phyloP scores from a whole-genome alignment of 2,329 filamentous ascomycete species.

The Chaetomiaceae sp. region DNA sequence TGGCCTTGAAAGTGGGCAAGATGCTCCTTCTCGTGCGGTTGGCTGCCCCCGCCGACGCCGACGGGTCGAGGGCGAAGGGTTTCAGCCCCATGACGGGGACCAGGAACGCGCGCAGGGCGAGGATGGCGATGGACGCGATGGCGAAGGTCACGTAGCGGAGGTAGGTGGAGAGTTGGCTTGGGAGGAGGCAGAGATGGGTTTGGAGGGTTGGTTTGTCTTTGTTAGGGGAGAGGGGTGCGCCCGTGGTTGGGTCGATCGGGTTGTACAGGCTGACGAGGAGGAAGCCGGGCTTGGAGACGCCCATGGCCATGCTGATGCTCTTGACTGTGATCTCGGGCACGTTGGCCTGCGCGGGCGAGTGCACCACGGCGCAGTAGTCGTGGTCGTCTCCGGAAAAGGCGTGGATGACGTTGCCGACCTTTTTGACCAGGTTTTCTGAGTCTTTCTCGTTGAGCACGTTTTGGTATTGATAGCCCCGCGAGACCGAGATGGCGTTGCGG shows the following conservation, averaged over 20 bases:
- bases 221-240: conserved; percentile 42
- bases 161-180: conserved; percentile 81
- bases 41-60: background rate
- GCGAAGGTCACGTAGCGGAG: conserved; percentile 68
- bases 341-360: conserved; percentile 62
- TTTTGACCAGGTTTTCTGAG: conserved; percentile 69
- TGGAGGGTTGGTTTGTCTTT: conserved; percentile 61
- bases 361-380: conserved; percentile 90
- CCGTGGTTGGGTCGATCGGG: conserved; percentile 61
- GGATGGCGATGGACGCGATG: conserved; percentile 45
- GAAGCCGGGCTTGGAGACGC: conserved; percentile 81
- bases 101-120: conserved; percentile 52
- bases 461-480: conserved; percentile 88
- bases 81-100: conserved; percentile 50
- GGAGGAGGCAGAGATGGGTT: conserved; percentile 84
- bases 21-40: conserved; percentile 14
- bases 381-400: conserved; percentile 97
- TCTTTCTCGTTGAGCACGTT: conserved; percentile 80
- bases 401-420: conserved; percentile 74
- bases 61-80: conserved; percentile 48
- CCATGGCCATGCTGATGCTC: conserved; percentile 94
- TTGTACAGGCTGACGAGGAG: conserved; percentile 89
- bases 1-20: conserved; percentile 50
- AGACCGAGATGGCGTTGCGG: conserved; percentile 72
- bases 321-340: conserved; percentile 90